These are phyloP conservation scores for Porphyridium purpureum DNA, from an alignment of 23 red algal species.

Conservation along the genomic window DNA sequence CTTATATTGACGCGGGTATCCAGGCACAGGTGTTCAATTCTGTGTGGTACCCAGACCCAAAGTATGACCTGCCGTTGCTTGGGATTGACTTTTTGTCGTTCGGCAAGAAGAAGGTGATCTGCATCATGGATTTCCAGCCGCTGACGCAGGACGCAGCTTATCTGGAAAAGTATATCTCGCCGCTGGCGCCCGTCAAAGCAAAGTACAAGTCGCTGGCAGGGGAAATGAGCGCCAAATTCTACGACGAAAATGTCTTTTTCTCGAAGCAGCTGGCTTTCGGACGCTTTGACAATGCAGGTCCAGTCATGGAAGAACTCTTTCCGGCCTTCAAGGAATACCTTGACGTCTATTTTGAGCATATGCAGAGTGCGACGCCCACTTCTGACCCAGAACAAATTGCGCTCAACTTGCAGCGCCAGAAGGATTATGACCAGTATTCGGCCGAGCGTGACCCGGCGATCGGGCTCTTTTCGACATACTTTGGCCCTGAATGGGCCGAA, in stretches of 20 bases:
- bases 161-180: slow-evolving; percentile 50
- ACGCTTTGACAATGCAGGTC: slow-evolving; percentile 58
- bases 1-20: slow-evolving; percentile 72
- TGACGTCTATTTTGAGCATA: slow-evolving; percentile 22
- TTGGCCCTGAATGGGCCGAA: slow-evolving; percentile 61
- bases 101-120: slow-evolving; percentile 68
- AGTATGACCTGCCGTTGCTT: slow-evolving; percentile 54
- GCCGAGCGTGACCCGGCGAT: slow-evolving; percentile 78
- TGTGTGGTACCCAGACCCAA: slow-evolving; percentile 71
- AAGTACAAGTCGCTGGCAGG: slow-evolving; percentile 59
- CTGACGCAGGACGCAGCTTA: slow-evolving; percentile 39
- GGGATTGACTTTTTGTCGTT: slow-evolving; percentile 90
- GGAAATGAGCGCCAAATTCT: slow-evolving; percentile 56
- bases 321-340: slow-evolving; percentile 73
- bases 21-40: slow-evolving; percentile 82
- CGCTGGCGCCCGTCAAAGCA: slow-evolving; percentile 25
- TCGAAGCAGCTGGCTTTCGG: slow-evolving; percentile 77
- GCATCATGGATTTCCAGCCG: slow-evolving; percentile 84
- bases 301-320: slow-evolving; percentile 34
- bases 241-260: slow-evolving; percentile 83
- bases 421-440: slow-evolving; percentile 86
- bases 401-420: slow-evolving; percentile 10
- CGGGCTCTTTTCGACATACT: slow-evolving; percentile 72
- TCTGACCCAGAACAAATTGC: slow-evolving; percentile 8
- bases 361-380: slow-evolving; percentile 14